Evolutionary conservation across 2,329 filamentous ascomycete genomes (phyloP).

Genomic region (Chaetomium sp.): DNA sequence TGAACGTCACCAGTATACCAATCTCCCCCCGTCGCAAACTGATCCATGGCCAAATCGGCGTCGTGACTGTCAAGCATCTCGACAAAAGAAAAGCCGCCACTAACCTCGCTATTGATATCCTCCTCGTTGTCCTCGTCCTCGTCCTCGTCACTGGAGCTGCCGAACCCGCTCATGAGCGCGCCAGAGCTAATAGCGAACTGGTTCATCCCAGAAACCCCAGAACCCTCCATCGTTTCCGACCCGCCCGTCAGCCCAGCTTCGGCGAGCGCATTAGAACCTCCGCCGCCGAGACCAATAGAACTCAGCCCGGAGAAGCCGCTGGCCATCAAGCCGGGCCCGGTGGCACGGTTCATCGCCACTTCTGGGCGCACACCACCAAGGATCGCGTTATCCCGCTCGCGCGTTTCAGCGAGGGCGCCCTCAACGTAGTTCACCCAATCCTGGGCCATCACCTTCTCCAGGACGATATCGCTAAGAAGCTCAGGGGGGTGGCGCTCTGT

Average conservation of each 20-base stretch:
- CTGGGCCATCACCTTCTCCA: constrained; percentile 81
- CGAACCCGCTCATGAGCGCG: constrained; percentile 81
- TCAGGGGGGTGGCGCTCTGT: constrained; percentile 90
- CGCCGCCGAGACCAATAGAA: constrained; percentile 30
- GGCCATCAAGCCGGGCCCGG: constrained; percentile 41
- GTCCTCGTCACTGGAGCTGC: constrained; percentile 91
- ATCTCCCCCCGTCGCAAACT: no score
- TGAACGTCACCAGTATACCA: not conserved
- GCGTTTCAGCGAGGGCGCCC: constrained; percentile 82
- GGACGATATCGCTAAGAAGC: constrained; percentile 71
- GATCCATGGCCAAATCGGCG: not conserved
- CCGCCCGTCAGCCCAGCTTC: constrained; percentile 74
- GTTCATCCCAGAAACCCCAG: constrained; percentile 58
- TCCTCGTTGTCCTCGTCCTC: constrained; percentile 87
- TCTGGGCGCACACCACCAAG: constrained; percentile 91
- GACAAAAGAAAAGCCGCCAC: constrained; percentile 27
- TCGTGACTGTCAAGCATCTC: not conserved
- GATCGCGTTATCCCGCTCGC: constrained; percentile 96
- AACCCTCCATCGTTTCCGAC: constrained; percentile 61
- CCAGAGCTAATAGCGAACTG: constrained; percentile 67
- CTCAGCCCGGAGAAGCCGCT: constrained; percentile 44
- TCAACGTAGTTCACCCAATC: constrained; percentile 96
- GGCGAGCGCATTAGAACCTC: constrained; percentile 60
- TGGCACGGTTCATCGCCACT: constrained; percentile 70
- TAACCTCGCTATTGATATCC: constrained; percentile 63